A percentile compares a stretch with the other conserved stretches of the same genome.
Conservation (phyloP, 164 flowering plant genomes). For the Taxillus chinensis region DNA sequence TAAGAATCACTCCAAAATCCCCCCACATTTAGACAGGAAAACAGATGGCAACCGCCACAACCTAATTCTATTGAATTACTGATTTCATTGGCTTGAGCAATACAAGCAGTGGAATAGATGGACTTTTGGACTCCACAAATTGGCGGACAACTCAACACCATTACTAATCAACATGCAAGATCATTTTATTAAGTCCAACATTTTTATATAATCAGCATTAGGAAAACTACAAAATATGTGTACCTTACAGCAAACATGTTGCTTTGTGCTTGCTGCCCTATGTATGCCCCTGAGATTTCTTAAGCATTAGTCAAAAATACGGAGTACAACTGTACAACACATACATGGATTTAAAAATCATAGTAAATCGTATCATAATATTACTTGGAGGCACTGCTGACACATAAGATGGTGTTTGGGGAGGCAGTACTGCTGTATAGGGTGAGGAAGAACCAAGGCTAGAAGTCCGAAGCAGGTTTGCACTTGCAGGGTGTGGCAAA, state of each 20-base stretch:
- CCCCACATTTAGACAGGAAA: no score
- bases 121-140: no score
- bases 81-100: no score
- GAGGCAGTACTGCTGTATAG: slow-evolving; percentile 17
- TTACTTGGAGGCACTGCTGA: slow-evolving; percentile 37
- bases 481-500: slow-evolving; percentile 22
- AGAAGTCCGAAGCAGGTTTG: slow-evolving; percentile 27
- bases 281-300: slow-evolving; percentile 21
- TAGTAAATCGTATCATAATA: not conserved
- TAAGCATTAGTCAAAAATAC: slow-evolving; percentile 1
- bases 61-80: no score
- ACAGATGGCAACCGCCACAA: no score
- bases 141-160: no score
- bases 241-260: slow-evolving; percentile 23
- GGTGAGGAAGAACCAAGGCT: slow-evolving; percentile 25
- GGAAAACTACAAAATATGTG: slow-evolving; percentile 1
- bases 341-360: not conserved
- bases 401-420: slow-evolving; percentile 21
- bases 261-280: slow-evolving; percentile 23
- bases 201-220: not conserved
- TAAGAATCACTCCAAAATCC: not conserved
- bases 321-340: not conserved
- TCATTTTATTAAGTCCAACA: not conserved
- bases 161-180: not conserved
- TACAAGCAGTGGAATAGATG: no score